Percentiles rank a stretch among this genome's conserved stretches.
phyloP scores from a whole-genome alignment of 345 rosid genomes.

The Isatis tinctoria region DNA sequence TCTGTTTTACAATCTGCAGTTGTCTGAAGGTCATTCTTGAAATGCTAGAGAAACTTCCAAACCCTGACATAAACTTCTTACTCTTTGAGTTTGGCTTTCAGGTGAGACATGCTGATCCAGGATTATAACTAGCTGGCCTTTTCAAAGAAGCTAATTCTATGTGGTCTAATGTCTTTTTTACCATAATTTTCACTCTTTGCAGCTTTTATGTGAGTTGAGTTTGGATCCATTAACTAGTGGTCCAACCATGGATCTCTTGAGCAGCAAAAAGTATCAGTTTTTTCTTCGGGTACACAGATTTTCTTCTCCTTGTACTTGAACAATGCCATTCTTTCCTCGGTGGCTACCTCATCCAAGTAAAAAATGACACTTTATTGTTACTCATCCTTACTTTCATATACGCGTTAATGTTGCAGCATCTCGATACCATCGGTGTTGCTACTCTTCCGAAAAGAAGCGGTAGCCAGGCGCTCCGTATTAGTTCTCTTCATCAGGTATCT shows the following conservation, averaged over 20 bases:
- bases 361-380: neutral
- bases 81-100: conserved; percentile 92
- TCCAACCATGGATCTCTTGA: conserved; percentile 80
- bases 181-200: conserved; percentile 28
- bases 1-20: conserved; percentile 40
- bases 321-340: neutral
- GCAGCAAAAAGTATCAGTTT: conserved; percentile 78
- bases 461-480: conserved; percentile 80
- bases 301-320: conserved; percentile 5
- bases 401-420: conserved; percentile 51
- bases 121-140: neutral
- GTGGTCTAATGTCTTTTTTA: conserved; percentile 1
- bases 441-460: conserved; percentile 80
- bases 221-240: conserved; percentile 80
- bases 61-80: conserved; percentile 71
- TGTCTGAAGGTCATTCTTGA: conserved; percentile 93
- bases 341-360: neutral
- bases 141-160: neutral
- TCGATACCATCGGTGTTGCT: conserved; percentile 79
- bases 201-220: conserved; percentile 85
- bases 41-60: conserved; percentile 69
- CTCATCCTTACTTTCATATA: neutral
- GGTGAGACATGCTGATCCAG: conserved; percentile 40
- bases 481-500: conserved; percentile 94
- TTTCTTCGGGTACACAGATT: conserved; percentile 56